A percentile compares a stretch with the other conserved stretches of the same genome.
phyloP scores from a whole-genome alignment of 495 filamentous ascomycete genomes.

The Lepidopterella palustris region DNA sequence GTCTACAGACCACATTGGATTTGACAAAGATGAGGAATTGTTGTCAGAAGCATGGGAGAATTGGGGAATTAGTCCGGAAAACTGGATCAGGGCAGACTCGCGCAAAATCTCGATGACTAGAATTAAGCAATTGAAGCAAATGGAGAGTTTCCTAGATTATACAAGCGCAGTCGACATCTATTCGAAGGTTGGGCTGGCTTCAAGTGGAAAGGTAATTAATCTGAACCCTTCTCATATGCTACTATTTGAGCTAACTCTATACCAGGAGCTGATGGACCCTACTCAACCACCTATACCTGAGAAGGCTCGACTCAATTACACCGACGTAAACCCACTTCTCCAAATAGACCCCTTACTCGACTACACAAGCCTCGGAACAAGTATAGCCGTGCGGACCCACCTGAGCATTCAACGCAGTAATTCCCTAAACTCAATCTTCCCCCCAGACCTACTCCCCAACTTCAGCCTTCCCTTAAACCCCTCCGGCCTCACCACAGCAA shows the following conservation, averaged over 20 bases:
- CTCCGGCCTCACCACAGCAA: slow-evolving; percentile 32
- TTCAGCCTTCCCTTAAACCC: neutral
- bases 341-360: slow-evolving; percentile 45
- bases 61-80: slow-evolving; percentile 49
- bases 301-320: slow-evolving; percentile 57
- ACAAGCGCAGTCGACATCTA: slow-evolving; percentile 37
- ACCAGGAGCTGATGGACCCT: slow-evolving; percentile 51
- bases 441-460: neutral
- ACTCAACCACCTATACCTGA: slow-evolving; percentile 53
- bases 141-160: slow-evolving; percentile 16
- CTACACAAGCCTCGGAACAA: slow-evolving; percentile 35
- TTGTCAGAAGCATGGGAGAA: slow-evolving; percentile 48
- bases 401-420: slow-evolving; percentile 21
- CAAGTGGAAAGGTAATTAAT: slow-evolving; percentile 35
- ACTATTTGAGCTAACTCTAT: slow-evolving; percentile 6
- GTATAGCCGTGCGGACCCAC: slow-evolving; percentile 23
- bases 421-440: slow-evolving; percentile 8
- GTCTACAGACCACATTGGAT: slow-evolving; percentile 5
- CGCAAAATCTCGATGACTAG: too few relatives aligned
- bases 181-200: slow-evolving; percentile 34
- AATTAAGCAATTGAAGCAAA: slow-evolving; percentile 7
- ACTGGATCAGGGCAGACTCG: slow-evolving; percentile 18
- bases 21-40: slow-evolving; percentile 46
- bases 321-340: slow-evolving; percentile 55
- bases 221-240: slow-evolving; percentile 9